These are phyloP conservation scores for Dalbergia oliveri DNA, from an alignment of 306 rosid genomes.

Conservation along the genomic window DNA sequence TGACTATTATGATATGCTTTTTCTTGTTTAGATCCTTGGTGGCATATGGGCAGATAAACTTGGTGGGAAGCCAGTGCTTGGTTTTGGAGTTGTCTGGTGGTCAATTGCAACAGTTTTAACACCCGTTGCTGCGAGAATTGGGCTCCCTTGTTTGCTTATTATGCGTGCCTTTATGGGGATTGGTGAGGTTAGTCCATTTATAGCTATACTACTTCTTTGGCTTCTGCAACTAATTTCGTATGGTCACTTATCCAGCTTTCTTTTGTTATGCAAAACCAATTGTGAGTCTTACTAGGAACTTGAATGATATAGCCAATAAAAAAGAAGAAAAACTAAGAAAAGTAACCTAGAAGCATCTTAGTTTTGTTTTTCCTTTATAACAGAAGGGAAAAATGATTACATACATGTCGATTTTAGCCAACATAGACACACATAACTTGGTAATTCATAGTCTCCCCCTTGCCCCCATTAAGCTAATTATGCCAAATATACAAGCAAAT, in stretches of 20 bases:
- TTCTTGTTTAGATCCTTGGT: constrained; percentile 73
- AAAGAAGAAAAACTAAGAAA: constrained; percentile 16
- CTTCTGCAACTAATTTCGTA: constrained; percentile 12
- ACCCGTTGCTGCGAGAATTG: constrained; percentile 87
- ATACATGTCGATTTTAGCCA: too few species aligned
- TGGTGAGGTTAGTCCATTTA: constrained; percentile 83
- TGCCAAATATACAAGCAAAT: too few species aligned
- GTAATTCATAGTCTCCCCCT: too few species aligned
- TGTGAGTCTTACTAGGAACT: constrained; percentile 31
- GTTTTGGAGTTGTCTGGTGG: constrained; percentile 98
- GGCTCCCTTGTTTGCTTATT: constrained; percentile 86
- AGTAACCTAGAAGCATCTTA: too few species aligned
- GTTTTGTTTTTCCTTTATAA: too few species aligned
- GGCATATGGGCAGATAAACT: constrained; percentile 99
- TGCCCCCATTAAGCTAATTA: too few species aligned
- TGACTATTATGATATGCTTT: constrained; percentile 15
- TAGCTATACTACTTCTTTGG: constrained; percentile 21
- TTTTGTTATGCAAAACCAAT: constrained; percentile 11
- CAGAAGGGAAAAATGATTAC: too few species aligned
- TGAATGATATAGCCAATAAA: constrained; percentile 23
- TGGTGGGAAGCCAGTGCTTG: constrained; percentile 92
- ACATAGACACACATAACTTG: too few species aligned
- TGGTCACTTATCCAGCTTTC: constrained; percentile 10
- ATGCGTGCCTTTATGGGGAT: constrained; percentile 97
- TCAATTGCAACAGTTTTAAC: constrained; percentile 90